phyloP scores from a whole-genome alignment of 1,284 basidiomycete genomes.

The Fomitopsis betulina region DNA sequence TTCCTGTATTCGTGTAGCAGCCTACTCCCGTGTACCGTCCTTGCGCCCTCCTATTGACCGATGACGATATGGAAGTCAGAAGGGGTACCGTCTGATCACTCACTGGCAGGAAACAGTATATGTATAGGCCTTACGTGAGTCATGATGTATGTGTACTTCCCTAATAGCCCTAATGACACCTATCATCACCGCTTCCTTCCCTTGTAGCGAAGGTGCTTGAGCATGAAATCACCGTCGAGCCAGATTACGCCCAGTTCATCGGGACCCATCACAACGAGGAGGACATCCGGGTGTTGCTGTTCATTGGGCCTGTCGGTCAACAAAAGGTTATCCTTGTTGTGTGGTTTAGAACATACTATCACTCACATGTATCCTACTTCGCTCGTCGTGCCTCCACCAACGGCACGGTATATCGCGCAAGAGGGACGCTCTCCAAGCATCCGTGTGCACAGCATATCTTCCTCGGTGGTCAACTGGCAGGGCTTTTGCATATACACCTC shows the following conservation, averaged over 20 bases:
- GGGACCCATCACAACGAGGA: not conserved
- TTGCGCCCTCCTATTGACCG: too few relatives aligned
- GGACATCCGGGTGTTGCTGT: not conserved
- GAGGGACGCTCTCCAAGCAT: not conserved
- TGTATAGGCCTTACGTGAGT: too few relatives aligned
- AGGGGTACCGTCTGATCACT: too few relatives aligned
- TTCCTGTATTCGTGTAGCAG: too few relatives aligned
- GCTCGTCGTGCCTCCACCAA: conserved; percentile 1
- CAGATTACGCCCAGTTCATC: not conserved
- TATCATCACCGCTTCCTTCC: not conserved
- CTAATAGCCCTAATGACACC: too few relatives aligned
- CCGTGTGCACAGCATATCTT: not conserved
- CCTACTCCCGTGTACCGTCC: too few relatives aligned
- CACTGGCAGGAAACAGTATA: too few relatives aligned
- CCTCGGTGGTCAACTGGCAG: not conserved
- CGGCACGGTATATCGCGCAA: conserved; percentile 2
- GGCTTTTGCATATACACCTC: not conserved
- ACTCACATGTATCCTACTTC: not conserved
- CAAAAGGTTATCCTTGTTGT: not conserved
- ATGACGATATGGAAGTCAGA: too few relatives aligned
- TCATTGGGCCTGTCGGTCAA: not conserved
- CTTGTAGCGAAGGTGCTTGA: not conserved
- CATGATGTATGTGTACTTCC: too few relatives aligned
- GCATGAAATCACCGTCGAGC: not conserved
- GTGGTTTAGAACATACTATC: not conserved